Evolutionary conservation across 139 green algal genomes (phyloP), one percentile per base, ranked within the genome.

Genomic region (Micractinium sp.): DNA sequence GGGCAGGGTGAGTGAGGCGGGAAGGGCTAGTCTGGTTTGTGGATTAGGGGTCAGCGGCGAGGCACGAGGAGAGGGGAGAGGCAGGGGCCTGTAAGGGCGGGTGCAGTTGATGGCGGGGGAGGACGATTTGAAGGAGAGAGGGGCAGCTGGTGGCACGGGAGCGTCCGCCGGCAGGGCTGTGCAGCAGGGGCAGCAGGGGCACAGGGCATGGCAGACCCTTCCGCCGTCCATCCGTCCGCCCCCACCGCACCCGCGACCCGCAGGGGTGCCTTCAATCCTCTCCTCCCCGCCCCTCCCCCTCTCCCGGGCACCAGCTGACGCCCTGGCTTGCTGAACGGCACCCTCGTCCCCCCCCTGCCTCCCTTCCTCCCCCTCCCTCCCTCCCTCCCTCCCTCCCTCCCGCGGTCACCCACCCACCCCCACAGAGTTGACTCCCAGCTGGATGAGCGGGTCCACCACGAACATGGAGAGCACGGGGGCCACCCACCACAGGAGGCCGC

Each of bases 391-490:
- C 47, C 47, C 47, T 56, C 47, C 47, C 47, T 56, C 47, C 47
- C 47, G 9, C 47, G 23, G 36, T 19, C 47, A 3, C 22, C 1
- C 81, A 61, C 81, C 1, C 81, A 80, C 85, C 73, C 82, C 41
- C 27, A 77, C 66, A 39, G 90, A 71, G 25, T 33, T 35, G 18
- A 92, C 16, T 2, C 38, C 31, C 13, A 93, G 82, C 14, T 90
- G 38, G 33, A 93, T 67, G 22, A 92, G 31, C 0, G 91, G 91
- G 23, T 90, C 78, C 22, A 93, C 56, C 29, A 93, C 47, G 67
- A 90, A 90, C 18, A 93, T 47, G 27, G 83, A 85, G 20, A 91
- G 22, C 47, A 93, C 29, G 9, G 91, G 91, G 3, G 83, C 90
- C 53, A 92, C 20, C 82, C 82, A 92, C 73, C 71, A 91, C 29